Conservation (phyloP, 192 early-diverging fungal species). For the Backusella morwellensis region DNA sequence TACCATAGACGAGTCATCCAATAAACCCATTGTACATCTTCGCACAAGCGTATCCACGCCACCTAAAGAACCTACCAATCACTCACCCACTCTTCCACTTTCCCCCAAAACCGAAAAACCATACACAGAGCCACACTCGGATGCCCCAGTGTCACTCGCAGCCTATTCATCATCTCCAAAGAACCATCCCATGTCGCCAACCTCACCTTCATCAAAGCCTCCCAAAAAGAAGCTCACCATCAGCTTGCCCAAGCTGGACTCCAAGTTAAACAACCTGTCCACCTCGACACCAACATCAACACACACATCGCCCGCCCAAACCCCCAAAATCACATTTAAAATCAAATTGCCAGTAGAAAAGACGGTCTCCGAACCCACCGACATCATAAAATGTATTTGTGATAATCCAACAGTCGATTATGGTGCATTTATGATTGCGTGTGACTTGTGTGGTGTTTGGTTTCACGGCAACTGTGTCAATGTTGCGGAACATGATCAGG, state of each 20-base stretch:
- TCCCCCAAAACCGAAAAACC: neutral
- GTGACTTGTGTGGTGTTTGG: constrained; percentile 59
- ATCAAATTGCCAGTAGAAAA: constrained; percentile 28
- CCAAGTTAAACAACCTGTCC: neutral
- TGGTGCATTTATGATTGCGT: constrained; percentile 65
- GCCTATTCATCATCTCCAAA: neutral
- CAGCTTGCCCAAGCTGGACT: constrained; percentile 14
- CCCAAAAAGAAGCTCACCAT: constrained; percentile 7
- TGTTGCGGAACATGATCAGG: constrained; percentile 32
- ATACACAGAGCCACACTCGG: neutral
- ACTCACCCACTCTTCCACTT: neutral
- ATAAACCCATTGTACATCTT: neutral
- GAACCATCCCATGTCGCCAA: neutral
- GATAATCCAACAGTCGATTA: constrained; percentile 54
- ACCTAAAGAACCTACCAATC: neutral
- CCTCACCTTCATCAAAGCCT: neutral
- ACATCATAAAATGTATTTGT: constrained; percentile 57
- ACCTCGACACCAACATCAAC: neutral
- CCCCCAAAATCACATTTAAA: constrained; percentile 36
- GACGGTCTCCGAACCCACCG: constrained; percentile 1
- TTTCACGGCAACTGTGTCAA: constrained; percentile 60
- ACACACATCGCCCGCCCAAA: constrained; percentile 11
- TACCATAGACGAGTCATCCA: neutral
- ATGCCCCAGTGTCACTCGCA: neutral
- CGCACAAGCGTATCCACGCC: neutral